These are phyloP conservation scores for Hygrocybe coccinea DNA, from an alignment of 768 basidiomycete species.

Conservation along the genomic window DNA sequence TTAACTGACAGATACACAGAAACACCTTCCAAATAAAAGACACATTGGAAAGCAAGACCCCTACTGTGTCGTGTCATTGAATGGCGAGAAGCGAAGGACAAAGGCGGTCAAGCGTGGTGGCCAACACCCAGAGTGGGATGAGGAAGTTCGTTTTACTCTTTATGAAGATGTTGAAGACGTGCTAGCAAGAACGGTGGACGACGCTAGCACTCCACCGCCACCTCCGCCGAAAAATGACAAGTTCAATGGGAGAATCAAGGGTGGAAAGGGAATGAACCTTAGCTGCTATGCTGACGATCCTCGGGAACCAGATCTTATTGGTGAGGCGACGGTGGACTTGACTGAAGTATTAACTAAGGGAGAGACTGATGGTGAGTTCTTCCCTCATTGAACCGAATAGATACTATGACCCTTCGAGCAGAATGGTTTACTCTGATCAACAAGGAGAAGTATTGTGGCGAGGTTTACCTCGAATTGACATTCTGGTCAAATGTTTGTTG, in stretches of 20 bases:
- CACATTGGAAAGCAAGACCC: slow-evolving; percentile 98
- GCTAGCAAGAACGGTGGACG: slow-evolving; percentile 38
- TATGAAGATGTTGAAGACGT: slow-evolving; percentile 66
- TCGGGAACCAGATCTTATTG: slow-evolving; percentile 92
- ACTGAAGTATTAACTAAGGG: slow-evolving; percentile 90
- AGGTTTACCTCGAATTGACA: slow-evolving; percentile 93
- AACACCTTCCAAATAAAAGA: slow-evolving; percentile 84
- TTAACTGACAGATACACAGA: slow-evolving; percentile 41
- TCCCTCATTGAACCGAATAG: background rate
- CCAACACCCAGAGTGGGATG: slow-evolving; percentile 99
- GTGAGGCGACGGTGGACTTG: slow-evolving; percentile 83
- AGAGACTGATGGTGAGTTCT: slow-evolving; percentile 83
- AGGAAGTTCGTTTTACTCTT: slow-evolving; percentile 90
- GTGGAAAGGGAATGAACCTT: slow-evolving; percentile 70
- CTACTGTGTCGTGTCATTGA: slow-evolving; percentile 76
- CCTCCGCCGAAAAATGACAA: slow-evolving; percentile 61
- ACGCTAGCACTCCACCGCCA: slow-evolving; percentile 54
- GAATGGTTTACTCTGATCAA: slow-evolving; percentile 91
- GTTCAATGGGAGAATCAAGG: slow-evolving; percentile 51
- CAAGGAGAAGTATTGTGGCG: slow-evolving; percentile 92
- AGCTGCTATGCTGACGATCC: slow-evolving; percentile 94
- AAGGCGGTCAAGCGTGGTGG: slow-evolving; percentile 95
- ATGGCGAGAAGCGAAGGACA: slow-evolving; percentile 81
- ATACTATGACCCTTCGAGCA: slow-evolving; percentile 27
- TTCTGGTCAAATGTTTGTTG: slow-evolving; percentile 88